Percentiles rank a stretch among this genome's conserved stretches.
These are phyloP conservation scores for Nicotiana otophora DNA, from an alignment of 257 asterid genomes.

Conservation along the genomic window DNA sequence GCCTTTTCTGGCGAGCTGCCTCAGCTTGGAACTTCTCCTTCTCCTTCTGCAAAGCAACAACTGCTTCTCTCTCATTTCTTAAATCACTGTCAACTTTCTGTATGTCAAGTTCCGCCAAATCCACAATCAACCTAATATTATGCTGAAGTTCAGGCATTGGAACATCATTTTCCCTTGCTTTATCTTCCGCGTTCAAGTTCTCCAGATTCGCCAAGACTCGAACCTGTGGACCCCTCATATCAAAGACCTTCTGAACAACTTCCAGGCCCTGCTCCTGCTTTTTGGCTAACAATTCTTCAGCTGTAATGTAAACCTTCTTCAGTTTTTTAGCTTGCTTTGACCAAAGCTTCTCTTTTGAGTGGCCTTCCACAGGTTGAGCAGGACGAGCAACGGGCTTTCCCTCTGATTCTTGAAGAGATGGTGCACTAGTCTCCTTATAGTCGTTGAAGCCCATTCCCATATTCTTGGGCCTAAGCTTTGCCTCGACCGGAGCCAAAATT, in stretches of 20 bases:
- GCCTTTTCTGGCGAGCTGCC: slow-evolving; percentile 50
- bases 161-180: slow-evolving; percentile 53
- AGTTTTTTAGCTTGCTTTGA: slow-evolving; percentile 49
- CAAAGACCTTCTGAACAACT: slow-evolving; percentile 70
- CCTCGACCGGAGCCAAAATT: slow-evolving; percentile 58
- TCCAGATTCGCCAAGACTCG: slow-evolving; percentile 76
- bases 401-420: slow-evolving; percentile 36
- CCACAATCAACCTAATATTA: slow-evolving; percentile 60
- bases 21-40: slow-evolving; percentile 59
- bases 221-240: slow-evolving; percentile 91
- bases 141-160: slow-evolving; percentile 96
- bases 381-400: slow-evolving; percentile 33
- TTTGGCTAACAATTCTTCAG: slow-evolving; percentile 61
- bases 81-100: slow-evolving; percentile 65
- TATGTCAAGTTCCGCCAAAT: slow-evolving; percentile 61
- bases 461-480: slow-evolving; percentile 68
- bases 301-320: slow-evolving; percentile 53
- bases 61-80: slow-evolving; percentile 79
- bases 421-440: slow-evolving; percentile 46
- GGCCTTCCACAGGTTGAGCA: slow-evolving; percentile 34
- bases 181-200: slow-evolving; percentile 72
- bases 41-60: slow-evolving; percentile 65
- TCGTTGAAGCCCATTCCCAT: slow-evolving; percentile 86
- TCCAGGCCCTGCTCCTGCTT: slow-evolving; percentile 72
- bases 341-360: slow-evolving; percentile 59